Evolutionary conservation across 805 yeast genomes (phyloP), one percentile per base, ranked within the genome.

Genomic region (Pachysolen tannophilus): DNA sequence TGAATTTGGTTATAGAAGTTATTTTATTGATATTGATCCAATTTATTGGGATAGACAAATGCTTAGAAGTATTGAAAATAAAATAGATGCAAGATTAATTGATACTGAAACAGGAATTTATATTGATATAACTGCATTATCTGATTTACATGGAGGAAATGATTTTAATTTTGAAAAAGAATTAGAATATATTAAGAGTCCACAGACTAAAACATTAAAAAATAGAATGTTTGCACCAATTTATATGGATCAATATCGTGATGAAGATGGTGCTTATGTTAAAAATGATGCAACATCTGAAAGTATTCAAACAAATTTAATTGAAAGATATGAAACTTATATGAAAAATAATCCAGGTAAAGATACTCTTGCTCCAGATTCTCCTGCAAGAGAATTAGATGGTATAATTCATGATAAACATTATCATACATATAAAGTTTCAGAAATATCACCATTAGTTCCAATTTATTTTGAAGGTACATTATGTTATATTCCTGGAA

Each of bases 41-140:
- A 11, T 28, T 29, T 37, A 32, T 21, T 61, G 66, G 7, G 58
- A 73, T 10, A 67, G 78, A 5, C 59, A 63, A 19, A 58, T 82
- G 44, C 50, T 47, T 1, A 57, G 59, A 21, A 69, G 65, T 41
- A 74, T 73, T 0, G 43, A 49, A 16, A 73, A 74, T 44, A 68
- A 70, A 40, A 74, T 75, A 26, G 78, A 74, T 53, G 82, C 78
- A 0, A 53, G 83, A 34, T 72, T 76, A 44, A 71, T 77, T 30
- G 82, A 76, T 47, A 50, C 72, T 9, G 75, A 71, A 38, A 66
- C 77, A 4, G 83, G 82, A 0, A 49, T 72, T 23, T 77, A 72
- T 44, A 71, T 76, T 35, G 83, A 77, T 47, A 69, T 77, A 18
- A 77, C 84, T 0, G 82, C 69, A 0, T 52, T 74, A 30, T 60